Evolutionary conservation across 805 yeast genomes (phyloP).

Genomic region (Torulaspora microellipsoides): DNA sequence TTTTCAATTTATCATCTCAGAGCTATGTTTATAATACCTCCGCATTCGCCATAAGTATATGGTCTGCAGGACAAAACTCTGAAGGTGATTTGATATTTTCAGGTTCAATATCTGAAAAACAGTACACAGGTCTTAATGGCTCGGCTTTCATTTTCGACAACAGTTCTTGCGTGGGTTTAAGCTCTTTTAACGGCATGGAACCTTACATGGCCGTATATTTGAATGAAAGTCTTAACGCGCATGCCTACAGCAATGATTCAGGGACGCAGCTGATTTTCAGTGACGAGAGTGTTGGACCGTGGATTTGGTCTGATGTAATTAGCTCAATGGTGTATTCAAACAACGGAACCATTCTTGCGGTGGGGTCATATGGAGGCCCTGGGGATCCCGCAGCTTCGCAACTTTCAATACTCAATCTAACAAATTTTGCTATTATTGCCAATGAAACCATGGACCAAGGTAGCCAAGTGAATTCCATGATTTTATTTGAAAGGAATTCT

Average conservation of each 20-base stretch:
- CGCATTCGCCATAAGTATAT: slow-evolving; percentile 21
- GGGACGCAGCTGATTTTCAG: slow-evolving; percentile 6
- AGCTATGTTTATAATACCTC: slow-evolving; percentile 21
- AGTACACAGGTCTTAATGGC: slow-evolving; percentile 20
- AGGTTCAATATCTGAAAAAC: slow-evolving; percentile 26
- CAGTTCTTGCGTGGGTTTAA: slow-evolving; percentile 6
- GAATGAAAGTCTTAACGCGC: slow-evolving; percentile 46
- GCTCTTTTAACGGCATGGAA: slow-evolving; percentile 1
- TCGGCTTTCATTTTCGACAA: slow-evolving; percentile 17
- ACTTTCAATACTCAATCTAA: slow-evolving; percentile 33
- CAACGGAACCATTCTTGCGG: slow-evolving; percentile 22
- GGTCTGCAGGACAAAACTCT: slow-evolving; percentile 28
- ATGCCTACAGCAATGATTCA: slow-evolving; percentile 47
- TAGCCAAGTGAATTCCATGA: slow-evolving; percentile 40
- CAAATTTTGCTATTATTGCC: slow-evolving; percentile 44
- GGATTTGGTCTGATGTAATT: slow-evolving; percentile 21
- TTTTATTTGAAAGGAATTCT: slow-evolving; percentile 38
- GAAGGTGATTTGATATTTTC: slow-evolving; percentile 34
- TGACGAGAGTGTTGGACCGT: slow-evolving; percentile 2
- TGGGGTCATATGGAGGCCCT: slow-evolving; percentile 17
- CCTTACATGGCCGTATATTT: slow-evolving; percentile 38
- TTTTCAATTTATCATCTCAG: slow-evolving; percentile 30
- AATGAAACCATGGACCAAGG: slow-evolving; percentile 35
- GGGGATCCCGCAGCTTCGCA: slow-evolving; percentile 7
- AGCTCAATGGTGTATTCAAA: slow-evolving; percentile 26